phyloP scores from a whole-genome alignment of 2,329 filamentous ascomycete species.

The Alternaria infectoria region DNA sequence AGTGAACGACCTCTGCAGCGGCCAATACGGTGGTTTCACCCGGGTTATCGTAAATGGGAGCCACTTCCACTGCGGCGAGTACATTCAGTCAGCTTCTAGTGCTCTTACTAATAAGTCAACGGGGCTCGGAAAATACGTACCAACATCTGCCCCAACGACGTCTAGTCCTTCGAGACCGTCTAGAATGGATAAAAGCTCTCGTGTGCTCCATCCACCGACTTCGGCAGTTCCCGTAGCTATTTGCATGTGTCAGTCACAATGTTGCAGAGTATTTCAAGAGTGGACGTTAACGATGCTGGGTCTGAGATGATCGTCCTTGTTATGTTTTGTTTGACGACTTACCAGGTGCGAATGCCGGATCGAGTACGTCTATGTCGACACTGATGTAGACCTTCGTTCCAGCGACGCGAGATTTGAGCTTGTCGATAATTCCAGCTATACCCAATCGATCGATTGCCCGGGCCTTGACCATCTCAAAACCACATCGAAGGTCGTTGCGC shows the following conservation, averaged over 20 bases:
- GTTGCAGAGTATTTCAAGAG: no score
- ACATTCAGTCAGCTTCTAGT: slow-evolving; percentile 3
- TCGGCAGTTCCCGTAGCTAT: slow-evolving; percentile 65
- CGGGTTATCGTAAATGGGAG: slow-evolving; percentile 66
- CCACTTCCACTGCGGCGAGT: slow-evolving; percentile 60
- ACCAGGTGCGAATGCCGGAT: slow-evolving; percentile 63
- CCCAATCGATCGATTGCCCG: slow-evolving; percentile 61
- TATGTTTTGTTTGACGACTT: slow-evolving; percentile 17
- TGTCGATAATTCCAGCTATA: slow-evolving; percentile 55
- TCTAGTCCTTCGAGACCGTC: slow-evolving; percentile 65
- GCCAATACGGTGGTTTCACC: slow-evolving; percentile 64
- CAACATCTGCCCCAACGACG: slow-evolving; percentile 65
- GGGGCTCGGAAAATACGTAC: slow-evolving; percentile 34
- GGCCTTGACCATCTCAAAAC: slow-evolving; percentile 64
- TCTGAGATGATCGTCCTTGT: no score
- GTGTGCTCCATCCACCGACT: slow-evolving; percentile 66
- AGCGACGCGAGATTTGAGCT: slow-evolving; percentile 58
- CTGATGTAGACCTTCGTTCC: slow-evolving; percentile 62
- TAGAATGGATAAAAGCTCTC: slow-evolving; percentile 64
- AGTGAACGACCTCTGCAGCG: slow-evolving; percentile 61
- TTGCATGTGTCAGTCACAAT: not conserved
- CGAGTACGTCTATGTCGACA: slow-evolving; percentile 64
- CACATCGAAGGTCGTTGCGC: slow-evolving; percentile 63
- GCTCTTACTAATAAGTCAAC: not conserved
- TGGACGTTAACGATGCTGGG: no score